Percentiles rank a stretch among this genome's conserved stretches.
These are phyloP conservation scores for Lentinula lateritia DNA, from an alignment of 768 basidiomycete genomes.

Conservation along the genomic window DNA sequence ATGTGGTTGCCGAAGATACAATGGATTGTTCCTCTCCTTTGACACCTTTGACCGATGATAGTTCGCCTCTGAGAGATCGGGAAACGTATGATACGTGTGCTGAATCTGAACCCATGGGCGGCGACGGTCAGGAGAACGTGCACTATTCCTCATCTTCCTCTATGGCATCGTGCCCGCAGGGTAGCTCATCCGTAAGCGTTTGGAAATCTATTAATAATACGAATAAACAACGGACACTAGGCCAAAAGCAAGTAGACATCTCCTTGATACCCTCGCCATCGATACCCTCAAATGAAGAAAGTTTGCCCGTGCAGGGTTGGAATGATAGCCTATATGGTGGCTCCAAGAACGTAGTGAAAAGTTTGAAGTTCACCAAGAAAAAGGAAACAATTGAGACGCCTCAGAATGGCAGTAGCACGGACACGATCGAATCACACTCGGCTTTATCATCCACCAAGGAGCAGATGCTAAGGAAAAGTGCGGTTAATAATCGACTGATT, in stretches of 20 bases:
- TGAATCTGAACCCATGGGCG: too few relatives aligned
- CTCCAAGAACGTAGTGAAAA: not conserved
- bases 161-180: too few relatives aligned
- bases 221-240: not conserved
- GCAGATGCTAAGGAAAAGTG: not conserved
- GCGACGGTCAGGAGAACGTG: too few relatives aligned
- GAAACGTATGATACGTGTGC: too few relatives aligned
- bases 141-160: too few relatives aligned
- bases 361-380: not conserved
- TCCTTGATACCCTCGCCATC: not conserved
- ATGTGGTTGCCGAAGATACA: too few relatives aligned
- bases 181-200: too few relatives aligned
- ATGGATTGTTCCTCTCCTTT: too few relatives aligned
- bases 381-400: not conserved
- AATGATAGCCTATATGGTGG: not conserved
- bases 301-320: not conserved
- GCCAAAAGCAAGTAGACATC: not conserved
- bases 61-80: too few relatives aligned
- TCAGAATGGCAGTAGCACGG: not conserved
- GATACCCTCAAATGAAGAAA: not conserved
- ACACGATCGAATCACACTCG: not conserved
- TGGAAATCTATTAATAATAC: too few relatives aligned
- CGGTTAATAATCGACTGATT: not conserved
- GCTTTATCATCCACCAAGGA: not conserved
- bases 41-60: too few relatives aligned